Evolutionary conservation across 805 yeast genomes (phyloP), one percentile per base, ranked within the genome.

Genomic region (Candida hungchunana): DNA sequence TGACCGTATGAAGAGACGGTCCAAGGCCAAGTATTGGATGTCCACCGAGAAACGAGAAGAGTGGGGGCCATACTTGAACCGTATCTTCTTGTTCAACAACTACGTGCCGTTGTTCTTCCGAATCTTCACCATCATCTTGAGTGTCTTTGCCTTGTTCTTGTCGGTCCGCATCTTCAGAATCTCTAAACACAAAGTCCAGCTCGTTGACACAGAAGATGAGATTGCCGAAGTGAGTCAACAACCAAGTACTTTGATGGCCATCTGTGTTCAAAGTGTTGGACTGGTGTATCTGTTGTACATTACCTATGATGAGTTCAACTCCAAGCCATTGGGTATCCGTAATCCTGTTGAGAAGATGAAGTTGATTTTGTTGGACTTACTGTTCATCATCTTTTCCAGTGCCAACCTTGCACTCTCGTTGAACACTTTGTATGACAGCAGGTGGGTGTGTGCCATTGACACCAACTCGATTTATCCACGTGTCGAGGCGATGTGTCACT

Each of bases 221-320:
- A 29, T 43, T 1, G 42, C 44, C 4, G 54, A 62, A 10, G 60
- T 85, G 7, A 65, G 71, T 7, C 95, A 84, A 54, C 88, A 84
- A 52, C 82, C 98, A 13, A 81, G 95, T 48, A 85, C 97, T 0
- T 79, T 89, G 29, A 87, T 93, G 95, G 93, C 97, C 4, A 73
- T 93, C 3, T 78, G 78, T 34, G 95, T 90, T 4, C 90, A 88
- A 52, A 66, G 86, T 19, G 67, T 79, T 43, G 95, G 96, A 3
- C 61, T 86, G 18, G 71, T 77, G 0, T 93, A 93, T 55, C 70
- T 88, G 37, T 61, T 79, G 4, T 88, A 85, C 59, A 85, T 90
- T 56, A 78, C 95, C 3, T 79, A 77, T 51, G 97, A 93, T 59
- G 98, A 93, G 59, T 90, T 86, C 59, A 73, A 80, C 17, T 94